Evolutionary conservation across 1,284 basidiomycete genomes (phyloP).

Genomic region (Schizopora paradoxa): DNA sequence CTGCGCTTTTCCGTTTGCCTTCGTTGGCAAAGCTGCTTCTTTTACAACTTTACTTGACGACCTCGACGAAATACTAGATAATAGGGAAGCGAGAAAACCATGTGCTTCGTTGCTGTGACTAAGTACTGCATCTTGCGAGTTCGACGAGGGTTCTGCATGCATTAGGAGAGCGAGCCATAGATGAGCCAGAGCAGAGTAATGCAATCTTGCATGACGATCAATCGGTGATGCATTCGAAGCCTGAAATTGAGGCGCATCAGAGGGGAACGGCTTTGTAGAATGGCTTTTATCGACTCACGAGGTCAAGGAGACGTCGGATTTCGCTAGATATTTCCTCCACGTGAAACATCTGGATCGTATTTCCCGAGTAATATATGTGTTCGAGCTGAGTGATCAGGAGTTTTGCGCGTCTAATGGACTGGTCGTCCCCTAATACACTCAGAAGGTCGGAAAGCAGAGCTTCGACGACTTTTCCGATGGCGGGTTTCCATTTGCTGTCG

Average conservation of each 20-base stretch:
- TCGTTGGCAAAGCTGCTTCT: no score
- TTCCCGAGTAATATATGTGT: slow-evolving; percentile 42
- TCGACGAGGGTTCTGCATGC: slow-evolving; percentile 42
- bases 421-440: slow-evolving; percentile 39
- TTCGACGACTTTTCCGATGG: slow-evolving; percentile 35
- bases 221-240: no score
- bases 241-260: no score
- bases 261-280: no score
- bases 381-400: slow-evolving; percentile 48
- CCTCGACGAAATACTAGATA: no score
- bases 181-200: slow-evolving; percentile 46
- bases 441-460: slow-evolving; percentile 45
- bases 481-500: slow-evolving; percentile 49
- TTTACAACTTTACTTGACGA: no score
- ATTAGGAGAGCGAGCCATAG: slow-evolving; percentile 65
- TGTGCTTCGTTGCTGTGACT: slow-evolving; percentile 48
- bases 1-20: no score
- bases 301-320: no score
- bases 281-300: no score
- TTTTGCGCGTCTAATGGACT: slow-evolving; percentile 49
- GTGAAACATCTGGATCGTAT: slow-evolving; percentile 22
- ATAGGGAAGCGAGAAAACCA: no score
- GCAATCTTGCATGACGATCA: no score
- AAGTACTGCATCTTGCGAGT: slow-evolving; percentile 38
- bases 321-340: slow-evolving; percentile 37